Base-by-base conservation (phyloP, 495 filamentous ascomycete genomes). In the Podospora pseudoanserina region DNA sequence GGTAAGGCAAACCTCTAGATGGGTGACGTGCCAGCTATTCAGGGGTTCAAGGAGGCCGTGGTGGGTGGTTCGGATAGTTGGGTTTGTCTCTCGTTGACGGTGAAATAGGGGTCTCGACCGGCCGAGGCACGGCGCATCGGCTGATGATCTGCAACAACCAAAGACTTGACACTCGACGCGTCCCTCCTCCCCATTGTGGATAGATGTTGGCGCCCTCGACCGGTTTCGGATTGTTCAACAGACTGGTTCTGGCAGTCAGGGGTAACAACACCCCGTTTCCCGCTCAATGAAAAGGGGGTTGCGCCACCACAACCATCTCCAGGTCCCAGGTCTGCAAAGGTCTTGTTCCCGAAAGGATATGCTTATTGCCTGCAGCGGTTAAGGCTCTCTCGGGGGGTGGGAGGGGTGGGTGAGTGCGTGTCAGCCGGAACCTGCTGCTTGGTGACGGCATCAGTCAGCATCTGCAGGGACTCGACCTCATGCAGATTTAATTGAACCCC, bases 381-480 rank as follows among this genome's bases (percentile, higher is more conserved):
- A 49, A 13, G 39, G 39, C 39, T 49, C 56, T 58, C 56, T 61
- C 28, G 27, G 59, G 4, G 58, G 58, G 23, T 1, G 11, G 26
- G 60, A 20, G 60, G 60, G 18, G 28, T 61, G 61, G 19, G 16
- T 32, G 30, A 7, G 18, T n/a, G 13, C 32, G 23, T 7, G 59
- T 61, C 23, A 61, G 59, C 13, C 11, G 61, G 61, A 63, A 63
- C 61, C 61, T 49, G 28, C 20, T 63, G 61, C 61, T 63, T 63
- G 61, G 61, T 63, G 30, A 63, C 61, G 34, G 32, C 11, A 63
- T 63, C 61, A 5, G 61, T 63, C 61, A 63, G 61, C 61, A 49
- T 49, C 27, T 63, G 61, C 61, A 63, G 61, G 61, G 19, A 19
- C 61, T 32, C 32, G 13, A 18, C 0, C 30, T 63, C 30, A n/a